phyloP scores from a whole-genome alignment of 148 eudicot genomes.

The Chenopodium berlandieri region DNA sequence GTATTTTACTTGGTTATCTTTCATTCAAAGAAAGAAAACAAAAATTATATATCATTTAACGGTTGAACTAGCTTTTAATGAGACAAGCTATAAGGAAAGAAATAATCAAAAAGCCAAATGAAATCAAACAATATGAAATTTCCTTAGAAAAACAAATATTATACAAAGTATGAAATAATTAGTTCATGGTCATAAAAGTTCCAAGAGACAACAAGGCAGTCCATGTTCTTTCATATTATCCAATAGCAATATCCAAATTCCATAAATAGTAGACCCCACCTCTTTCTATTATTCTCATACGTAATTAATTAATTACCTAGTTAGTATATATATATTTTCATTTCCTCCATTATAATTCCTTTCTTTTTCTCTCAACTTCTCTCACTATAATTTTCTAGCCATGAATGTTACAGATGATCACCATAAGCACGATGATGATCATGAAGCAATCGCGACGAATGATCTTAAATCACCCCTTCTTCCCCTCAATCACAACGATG shows the following conservation, averaged over 20 bases:
- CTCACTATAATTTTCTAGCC: not conserved
- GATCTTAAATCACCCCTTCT: conserved; percentile 59
- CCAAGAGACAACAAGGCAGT: conserved; percentile 9
- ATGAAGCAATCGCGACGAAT: not conserved
- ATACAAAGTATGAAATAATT: no score
- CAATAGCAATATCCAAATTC: conserved; percentile 8
- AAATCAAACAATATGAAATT: no score
- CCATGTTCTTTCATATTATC: conserved; percentile 21
- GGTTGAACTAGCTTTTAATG: no score
- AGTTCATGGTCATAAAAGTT: conserved; percentile 7
- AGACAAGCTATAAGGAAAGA: no score
- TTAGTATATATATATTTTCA: not conserved
- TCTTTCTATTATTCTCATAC: not conserved
- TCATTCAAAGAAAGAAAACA: no score
- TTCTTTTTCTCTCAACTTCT: no score
- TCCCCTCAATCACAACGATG: conserved; percentile 26
- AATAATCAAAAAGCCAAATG: no score
- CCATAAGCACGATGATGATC: not conserved
- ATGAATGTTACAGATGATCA: conserved; percentile 11
- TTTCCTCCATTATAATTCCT: not conserved
- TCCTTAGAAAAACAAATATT: no score
- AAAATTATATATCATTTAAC: no score
- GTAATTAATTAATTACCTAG: not conserved
- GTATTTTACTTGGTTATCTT: no score
- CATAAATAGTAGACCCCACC: not conserved